These are phyloP conservation scores for Boeremia exigua DNA, from an alignment of 2,329 filamentous ascomycete species.

Conservation along the genomic window DNA sequence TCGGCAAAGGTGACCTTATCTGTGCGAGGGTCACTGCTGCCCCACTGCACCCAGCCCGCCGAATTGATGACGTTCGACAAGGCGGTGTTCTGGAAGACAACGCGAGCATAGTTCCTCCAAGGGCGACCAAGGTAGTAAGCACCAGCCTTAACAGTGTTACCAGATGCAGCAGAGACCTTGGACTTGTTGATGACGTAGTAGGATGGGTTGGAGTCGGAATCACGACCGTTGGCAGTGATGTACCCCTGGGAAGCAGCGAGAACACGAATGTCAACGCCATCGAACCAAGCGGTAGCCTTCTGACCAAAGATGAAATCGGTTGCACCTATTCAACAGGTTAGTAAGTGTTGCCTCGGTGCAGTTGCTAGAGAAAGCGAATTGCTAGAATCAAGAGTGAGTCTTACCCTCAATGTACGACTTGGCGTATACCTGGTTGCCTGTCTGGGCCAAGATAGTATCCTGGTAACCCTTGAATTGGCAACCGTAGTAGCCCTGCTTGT, in stretches of 20 bases:
- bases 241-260: conserved; percentile 51
- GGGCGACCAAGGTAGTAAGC: conserved; percentile 61
- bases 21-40: conserved; percentile 55
- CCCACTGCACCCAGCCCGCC: conserved; percentile 66
- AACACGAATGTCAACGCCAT: conserved; percentile 57
- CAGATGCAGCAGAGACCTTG: conserved; percentile 51
- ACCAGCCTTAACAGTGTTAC: conserved; percentile 47
- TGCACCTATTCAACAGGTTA: conserved; percentile 34
- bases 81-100: conserved; percentile 58
- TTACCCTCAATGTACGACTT: conserved; percentile 61
- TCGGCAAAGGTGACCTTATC: conserved; percentile 63
- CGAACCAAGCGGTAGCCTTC: conserved; percentile 59
- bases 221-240: conserved; percentile 46
- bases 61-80: conserved; percentile 64
- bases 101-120: conserved; percentile 59
- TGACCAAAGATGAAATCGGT: conserved; percentile 68
- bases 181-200: conserved; percentile 65
- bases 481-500: conserved; percentile 64
- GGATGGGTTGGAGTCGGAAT: conserved; percentile 43
- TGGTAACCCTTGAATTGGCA: conserved; percentile 63
- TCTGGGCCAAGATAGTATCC: conserved; percentile 56
- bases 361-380: background rate
- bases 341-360: background rate
- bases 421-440: conserved; percentile 62
- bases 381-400: background rate